Base-by-base conservation (phyloP, 768 basidiomycete genomes). In the Trametes cinnabarina region DNA sequence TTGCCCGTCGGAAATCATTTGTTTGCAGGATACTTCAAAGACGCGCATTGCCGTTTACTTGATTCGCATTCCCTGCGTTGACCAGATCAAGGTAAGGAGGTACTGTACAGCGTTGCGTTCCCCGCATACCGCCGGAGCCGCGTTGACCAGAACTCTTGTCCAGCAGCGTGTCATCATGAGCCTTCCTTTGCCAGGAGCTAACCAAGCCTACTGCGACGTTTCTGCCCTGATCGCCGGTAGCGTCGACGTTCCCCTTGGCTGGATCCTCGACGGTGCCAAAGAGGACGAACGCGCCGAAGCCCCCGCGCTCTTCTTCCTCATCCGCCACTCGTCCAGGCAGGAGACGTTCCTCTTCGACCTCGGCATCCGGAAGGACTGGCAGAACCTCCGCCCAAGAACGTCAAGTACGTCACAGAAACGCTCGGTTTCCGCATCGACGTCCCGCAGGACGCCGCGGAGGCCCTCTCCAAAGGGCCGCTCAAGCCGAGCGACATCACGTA, bases 161-260 rank as follows among this genome's bases (percentile, higher is more conserved):
- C 14, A 19, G 34, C 34, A 25, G 32, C 14, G 37, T 17, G 8
- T 9, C 9, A 26, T 0, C 9, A 58, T 63, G 58, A 60, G 62
- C 39, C 70, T 83, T 34, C 82, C 81, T 7, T 61, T 66, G 3
- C 78, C 80, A 3, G 28, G 62, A 11, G 46, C 63, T 0, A 69
- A 76, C 51, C 84, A 85, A 62, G 70, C 82, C 0, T 84, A 76
- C 63, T 77, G 80, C 57, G 59, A 76, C 28, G 77, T 85, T 30
- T 86, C 85, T 35, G 83, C 79, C 0, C 74, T 86, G 28, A 79
- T 82, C 58, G 79, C 76, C 0, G 85, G 84, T 3, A 60, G 72
- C 17, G 68, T 85, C 3, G 61, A 62, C 22, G 58, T 82, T 9
- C 67, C 75, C 0, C 63, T 78, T 17, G 73, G 72, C 26, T 68